These are phyloP conservation scores for Cryptococcus sp. DNA, from an alignment of 1,284 basidiomycete species.

Conservation along the genomic window DNA sequence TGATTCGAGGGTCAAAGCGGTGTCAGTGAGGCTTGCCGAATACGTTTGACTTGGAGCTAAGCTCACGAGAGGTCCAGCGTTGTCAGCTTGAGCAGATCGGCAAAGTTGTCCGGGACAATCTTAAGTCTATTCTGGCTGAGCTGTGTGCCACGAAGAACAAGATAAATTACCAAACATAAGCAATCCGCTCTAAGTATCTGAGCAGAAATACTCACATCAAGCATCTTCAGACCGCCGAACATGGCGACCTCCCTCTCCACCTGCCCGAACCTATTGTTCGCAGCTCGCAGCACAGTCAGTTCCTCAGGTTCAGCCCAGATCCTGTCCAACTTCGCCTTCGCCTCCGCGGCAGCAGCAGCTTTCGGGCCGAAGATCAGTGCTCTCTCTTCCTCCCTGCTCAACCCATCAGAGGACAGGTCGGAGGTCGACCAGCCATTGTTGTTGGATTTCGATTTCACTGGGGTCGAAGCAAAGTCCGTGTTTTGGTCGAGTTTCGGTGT, in stretches of 20 bases:
- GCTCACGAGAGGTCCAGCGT: slow-evolving; percentile 49
- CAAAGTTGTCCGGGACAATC: slow-evolving; percentile 41
- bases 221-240: slow-evolving; percentile 46
- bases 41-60: too few relatives aligned
- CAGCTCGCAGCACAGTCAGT: slow-evolving; percentile 37
- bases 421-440: slow-evolving; percentile 8
- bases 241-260: slow-evolving; percentile 50
- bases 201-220: slow-evolving; percentile 43
- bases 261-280: slow-evolving; percentile 35
- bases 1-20: slow-evolving; percentile 8
- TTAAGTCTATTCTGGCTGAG: slow-evolving; percentile 39
- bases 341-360: not conserved
- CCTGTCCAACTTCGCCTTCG: slow-evolving; percentile 19
- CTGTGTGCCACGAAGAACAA: slow-evolving; percentile 17
- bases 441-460: not conserved
- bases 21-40: not conserved
- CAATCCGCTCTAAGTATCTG: not conserved
- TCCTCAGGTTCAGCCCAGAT: slow-evolving; percentile 49
- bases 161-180: not conserved
- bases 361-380: slow-evolving; percentile 20
- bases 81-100: slow-evolving; percentile 47
- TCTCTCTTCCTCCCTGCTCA: slow-evolving; percentile 13
- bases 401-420: slow-evolving; percentile 3
- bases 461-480: not conserved
- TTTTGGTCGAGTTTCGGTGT: not conserved